Evolutionary conservation across 139 green algal species (phyloP).

Genomic region (Ettlia oleoabundans): DNA sequence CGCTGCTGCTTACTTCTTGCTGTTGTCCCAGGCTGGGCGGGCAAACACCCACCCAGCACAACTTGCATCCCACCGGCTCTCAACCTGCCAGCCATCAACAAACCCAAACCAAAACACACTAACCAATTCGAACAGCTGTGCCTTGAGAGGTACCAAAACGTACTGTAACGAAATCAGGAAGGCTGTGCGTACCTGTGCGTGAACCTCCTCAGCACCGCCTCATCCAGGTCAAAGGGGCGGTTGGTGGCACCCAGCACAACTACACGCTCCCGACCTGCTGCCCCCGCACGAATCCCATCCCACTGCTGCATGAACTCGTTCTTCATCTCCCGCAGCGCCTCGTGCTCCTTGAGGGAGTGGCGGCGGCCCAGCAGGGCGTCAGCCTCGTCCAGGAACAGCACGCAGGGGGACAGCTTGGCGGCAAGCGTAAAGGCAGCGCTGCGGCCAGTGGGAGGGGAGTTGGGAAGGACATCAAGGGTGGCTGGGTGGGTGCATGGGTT

Average conservation of each 20-base stretch:
- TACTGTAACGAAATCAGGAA: too few relatives aligned
- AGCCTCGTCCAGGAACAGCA: conserved; percentile 78
- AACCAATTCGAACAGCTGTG: too few relatives aligned
- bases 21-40: too few relatives aligned
- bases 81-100: too few relatives aligned
- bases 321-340: conserved; percentile 60
- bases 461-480: neutral
- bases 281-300: conserved; percentile 28
- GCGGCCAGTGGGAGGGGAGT: neutral
- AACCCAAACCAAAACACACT: too few relatives aligned
- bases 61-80: too few relatives aligned
- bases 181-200: conserved; percentile 28
- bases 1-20: neutral
- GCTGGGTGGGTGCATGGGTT: neutral
- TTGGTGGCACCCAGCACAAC: conserved; percentile 82
- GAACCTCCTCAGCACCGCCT: conserved; percentile 72
- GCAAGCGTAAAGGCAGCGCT: conserved; percentile 54
- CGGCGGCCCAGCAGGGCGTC: conserved; percentile 49
- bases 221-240: conserved; percentile 78
- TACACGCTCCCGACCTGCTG: conserved; percentile 33
- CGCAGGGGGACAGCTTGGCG: conserved; percentile 62
- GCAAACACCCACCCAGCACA: too few relatives aligned
- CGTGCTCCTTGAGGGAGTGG: conserved; percentile 50
- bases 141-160: too few relatives aligned
- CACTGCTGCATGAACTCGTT: conserved; percentile 62